phyloP scores from a whole-genome alignment of 148 eudicot species.

The Chenopodium quinoa region DNA sequence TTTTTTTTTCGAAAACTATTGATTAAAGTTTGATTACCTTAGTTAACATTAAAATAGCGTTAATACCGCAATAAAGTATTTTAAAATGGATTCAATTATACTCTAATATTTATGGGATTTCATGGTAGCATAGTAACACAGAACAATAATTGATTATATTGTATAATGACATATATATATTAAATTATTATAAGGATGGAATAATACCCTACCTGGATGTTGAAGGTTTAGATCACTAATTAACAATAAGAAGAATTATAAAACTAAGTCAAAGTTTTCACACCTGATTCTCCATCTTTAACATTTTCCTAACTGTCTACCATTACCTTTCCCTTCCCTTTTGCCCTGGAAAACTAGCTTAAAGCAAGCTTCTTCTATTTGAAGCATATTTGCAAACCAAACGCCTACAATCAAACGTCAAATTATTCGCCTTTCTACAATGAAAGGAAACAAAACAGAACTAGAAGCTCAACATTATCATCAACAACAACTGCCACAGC shows the following conservation, averaged over 20 bases:
- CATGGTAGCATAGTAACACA: no score
- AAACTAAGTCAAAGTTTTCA: conserved; percentile 6
- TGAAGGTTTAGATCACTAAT: neutral
- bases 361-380: neutral
- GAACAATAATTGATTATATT: no score
- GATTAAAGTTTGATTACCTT: no score
- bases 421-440: neutral
- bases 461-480: conserved; percentile 15
- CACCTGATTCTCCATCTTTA: conserved; percentile 1
- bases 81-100: no score
- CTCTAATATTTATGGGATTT: no score
- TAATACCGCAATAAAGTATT: no score
- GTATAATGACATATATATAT: no score
- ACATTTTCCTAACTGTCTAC: conserved; percentile 8
- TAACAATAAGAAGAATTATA: neutral
- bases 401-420: neutral
- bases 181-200: neutral
- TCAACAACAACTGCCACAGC: neutral
- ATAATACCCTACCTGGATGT: neutral
- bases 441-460: conserved; percentile 19
- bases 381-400: neutral
- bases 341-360: neutral
- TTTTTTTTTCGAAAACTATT: no score
- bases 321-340: conserved; percentile 17
- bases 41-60: no score